Conservation (phyloP, 2,329 filamentous ascomycete species). For the Cladosporium halotolerans region DNA sequence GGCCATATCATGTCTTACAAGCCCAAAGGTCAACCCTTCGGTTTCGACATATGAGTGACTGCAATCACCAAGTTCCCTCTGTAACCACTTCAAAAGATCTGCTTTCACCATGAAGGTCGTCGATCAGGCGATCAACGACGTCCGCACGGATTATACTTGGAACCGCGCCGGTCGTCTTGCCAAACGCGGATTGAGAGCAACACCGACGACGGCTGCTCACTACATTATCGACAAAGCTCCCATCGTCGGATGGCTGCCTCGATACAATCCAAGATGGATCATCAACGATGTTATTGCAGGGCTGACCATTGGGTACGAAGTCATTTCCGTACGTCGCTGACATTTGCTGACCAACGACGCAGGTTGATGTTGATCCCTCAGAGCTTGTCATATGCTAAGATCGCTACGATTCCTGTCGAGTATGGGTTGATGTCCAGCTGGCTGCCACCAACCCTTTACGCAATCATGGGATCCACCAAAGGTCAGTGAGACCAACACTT, state of each 20-base stretch:
- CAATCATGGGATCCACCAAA: constrained; percentile 58
- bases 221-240: constrained; percentile 58
- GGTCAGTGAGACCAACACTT: constrained; percentile 32
- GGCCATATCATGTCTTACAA: constrained; percentile 1
- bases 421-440: constrained; percentile 56
- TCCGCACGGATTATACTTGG: constrained; percentile 22
- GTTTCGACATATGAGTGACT: not conserved
- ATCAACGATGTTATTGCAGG: constrained; percentile 57
- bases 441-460: constrained; percentile 52
- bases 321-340: no score
- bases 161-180: constrained; percentile 26
- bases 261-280: constrained; percentile 56
- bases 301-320: constrained; percentile 50
- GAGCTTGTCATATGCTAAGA: constrained; percentile 56
- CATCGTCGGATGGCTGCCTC: constrained; percentile 57
- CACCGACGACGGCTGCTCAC: constrained; percentile 49
- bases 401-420: constrained; percentile 56
- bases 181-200: constrained; percentile 29
- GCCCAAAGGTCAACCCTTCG: not conserved
- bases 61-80: not conserved
- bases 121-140: constrained; percentile 15
- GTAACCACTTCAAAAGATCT: no score
- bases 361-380: constrained; percentile 49
- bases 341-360: not conserved
- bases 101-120: constrained; percentile 8